Conservation (phyloP, 1,284 basidiomycete species). For the Polyporus tsugae region DNA sequence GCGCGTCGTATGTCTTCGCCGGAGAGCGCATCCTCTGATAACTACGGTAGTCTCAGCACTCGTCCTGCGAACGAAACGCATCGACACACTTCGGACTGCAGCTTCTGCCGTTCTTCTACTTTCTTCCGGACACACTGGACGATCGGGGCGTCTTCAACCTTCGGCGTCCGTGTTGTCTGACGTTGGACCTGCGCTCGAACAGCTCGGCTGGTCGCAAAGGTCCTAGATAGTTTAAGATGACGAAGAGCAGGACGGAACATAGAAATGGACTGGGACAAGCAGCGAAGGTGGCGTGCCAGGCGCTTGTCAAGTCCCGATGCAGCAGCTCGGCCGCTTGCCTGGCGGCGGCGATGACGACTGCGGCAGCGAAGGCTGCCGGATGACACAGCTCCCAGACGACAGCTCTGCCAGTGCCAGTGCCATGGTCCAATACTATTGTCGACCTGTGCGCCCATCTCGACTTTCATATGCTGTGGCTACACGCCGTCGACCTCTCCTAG, state of each 20-base stretch:
- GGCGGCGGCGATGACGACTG: not conserved
- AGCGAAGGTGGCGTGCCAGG: constrained; percentile 3
- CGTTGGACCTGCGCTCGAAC: constrained; percentile 23
- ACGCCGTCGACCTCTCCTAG: not conserved
- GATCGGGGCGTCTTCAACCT: constrained; percentile 35
- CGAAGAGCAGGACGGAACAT: constrained; percentile 18
- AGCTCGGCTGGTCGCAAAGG: constrained; percentile 10
- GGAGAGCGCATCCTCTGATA: constrained; percentile 42
- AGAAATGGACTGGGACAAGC: constrained; percentile 16
- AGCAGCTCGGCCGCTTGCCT: not conserved
- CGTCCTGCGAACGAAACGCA: not conserved
- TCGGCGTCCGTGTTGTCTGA: constrained; percentile 4
- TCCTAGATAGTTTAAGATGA: constrained; percentile 12
- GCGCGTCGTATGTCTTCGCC: constrained; percentile 52
- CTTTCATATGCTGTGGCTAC: constrained; percentile 11
- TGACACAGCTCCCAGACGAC: constrained; percentile 17
- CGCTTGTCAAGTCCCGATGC: not conserved
- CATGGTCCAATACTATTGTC: not conserved
- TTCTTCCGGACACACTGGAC: constrained; percentile 38
- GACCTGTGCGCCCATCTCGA: not conserved
- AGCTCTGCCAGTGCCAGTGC: too few species aligned
- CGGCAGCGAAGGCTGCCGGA: constrained; percentile 1
- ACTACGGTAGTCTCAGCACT: constrained; percentile 29
- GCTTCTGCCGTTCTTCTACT: constrained; percentile 37
- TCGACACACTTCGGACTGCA: constrained; percentile 37